Conservation (phyloP, 208 protist species). For the Vickermania ingenoplastis region DNA sequence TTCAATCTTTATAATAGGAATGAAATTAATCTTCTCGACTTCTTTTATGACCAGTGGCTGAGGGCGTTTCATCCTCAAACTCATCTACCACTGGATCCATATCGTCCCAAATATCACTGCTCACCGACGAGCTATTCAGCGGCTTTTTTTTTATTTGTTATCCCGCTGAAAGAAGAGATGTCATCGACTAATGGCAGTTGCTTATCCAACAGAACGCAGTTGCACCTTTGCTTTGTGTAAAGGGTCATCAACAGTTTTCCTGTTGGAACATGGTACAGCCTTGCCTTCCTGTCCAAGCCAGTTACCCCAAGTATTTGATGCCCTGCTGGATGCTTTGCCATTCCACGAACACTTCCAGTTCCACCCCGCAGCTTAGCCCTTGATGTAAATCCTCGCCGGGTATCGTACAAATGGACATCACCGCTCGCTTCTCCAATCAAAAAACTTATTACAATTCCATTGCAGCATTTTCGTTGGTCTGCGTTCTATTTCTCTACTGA, state of each 20-base stretch:
- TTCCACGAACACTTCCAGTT: slow-evolving; percentile 73
- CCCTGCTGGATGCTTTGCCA: slow-evolving; percentile 74
- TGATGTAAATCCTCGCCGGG: slow-evolving; percentile 70
- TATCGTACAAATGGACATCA: slow-evolving; percentile 81
- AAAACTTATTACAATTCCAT: slow-evolving; percentile 85
- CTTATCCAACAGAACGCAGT: slow-evolving; percentile 60
- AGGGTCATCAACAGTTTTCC: slow-evolving; percentile 64
- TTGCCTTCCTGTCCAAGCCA: slow-evolving; percentile 66
- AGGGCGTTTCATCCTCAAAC: slow-evolving; percentile 32
- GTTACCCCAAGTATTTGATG: slow-evolving; percentile 69
- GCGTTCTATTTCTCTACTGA: slow-evolving; percentile 70
- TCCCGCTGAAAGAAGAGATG: slow-evolving; percentile 42
- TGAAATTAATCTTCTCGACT: too few relatives aligned
- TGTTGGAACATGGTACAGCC: slow-evolving; percentile 76
- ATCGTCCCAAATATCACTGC: slow-evolving; percentile 74
- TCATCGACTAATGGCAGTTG: slow-evolving; percentile 49
- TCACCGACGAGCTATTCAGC: slow-evolving; percentile 38
- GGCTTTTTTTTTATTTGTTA: slow-evolving; percentile 64
- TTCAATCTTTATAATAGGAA: too few relatives aligned
- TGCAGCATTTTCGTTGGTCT: slow-evolving; percentile 64
- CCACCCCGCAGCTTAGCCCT: slow-evolving; percentile 70
- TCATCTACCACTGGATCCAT: slow-evolving; percentile 80
- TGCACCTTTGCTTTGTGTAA: slow-evolving; percentile 64
- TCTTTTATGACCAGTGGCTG: slow-evolving; percentile 2
- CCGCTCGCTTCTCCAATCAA: slow-evolving; percentile 75